Base-by-base conservation (phyloP, 176 grass and related monocot genomes). In the Avena insularis region DNA sequence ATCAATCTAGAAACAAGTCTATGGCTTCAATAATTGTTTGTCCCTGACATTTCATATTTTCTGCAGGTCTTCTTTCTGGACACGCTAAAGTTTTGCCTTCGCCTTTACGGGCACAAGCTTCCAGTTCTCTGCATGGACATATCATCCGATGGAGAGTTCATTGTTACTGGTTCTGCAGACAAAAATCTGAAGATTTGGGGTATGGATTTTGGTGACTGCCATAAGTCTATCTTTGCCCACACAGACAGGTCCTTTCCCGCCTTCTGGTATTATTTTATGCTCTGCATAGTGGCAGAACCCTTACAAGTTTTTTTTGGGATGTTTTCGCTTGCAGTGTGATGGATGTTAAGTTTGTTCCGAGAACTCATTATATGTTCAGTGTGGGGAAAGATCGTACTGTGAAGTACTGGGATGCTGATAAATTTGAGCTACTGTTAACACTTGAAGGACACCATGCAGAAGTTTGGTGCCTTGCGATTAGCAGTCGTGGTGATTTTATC, bases 361-460 rank as follows among this genome's bases (percentile, higher is more conserved):
- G 88, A 87, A 96, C 93, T 68, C 96, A 96, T 79, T 98, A 98
- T 83, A 89, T 98, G 90, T 96, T 98, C 66, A 96, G 92, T 64
- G 96, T 98, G 76, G 96, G 96, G 48, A 98, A 98, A 94, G 92
- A 98, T 91, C 86, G 89, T 20, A 81, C 90, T 74, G 77, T 98
- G 64, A 98, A 96, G 87, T 98, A 98, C 13, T 98, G 93, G 96
- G 96, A 94, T 88, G 96, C 93, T 77, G 96, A 98, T 87, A 98
- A 98, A 91, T 96, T 96, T 84, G 92, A 98, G 85, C 88, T 96
- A n/a, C 73, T 98, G 65, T 88, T 98, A 81, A 96, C 93, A 78
- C 93, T 98, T 23, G 96, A 96, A 79, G 96, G 96, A 38, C 96
- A 98, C 90, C 96, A 98, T 90, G 96, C 92, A 83, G 90, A 98